phyloP scores from a whole-genome alignment of 192 early-diverging fungal genomes.

The Geranomyces michiganensis region DNA sequence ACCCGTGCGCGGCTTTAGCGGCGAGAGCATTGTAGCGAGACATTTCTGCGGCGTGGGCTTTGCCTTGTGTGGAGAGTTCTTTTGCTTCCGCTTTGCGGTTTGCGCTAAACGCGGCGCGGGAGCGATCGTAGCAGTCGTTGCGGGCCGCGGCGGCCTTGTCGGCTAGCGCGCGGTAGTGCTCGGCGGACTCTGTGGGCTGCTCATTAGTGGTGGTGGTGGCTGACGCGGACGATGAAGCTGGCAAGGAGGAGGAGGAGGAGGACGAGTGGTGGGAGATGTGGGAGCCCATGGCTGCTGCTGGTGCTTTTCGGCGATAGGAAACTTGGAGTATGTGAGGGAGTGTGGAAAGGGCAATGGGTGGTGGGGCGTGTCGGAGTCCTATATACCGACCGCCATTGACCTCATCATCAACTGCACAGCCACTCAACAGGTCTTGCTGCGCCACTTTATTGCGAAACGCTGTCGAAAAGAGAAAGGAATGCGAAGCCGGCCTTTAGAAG shows the following conservation, averaged over 20 bases:
- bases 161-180: slow-evolving; percentile 38
- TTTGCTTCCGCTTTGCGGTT: slow-evolving; percentile 55
- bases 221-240: neutral
- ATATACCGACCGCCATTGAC: too few relatives aligned
- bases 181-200: slow-evolving; percentile 7
- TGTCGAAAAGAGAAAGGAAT: too few relatives aligned
- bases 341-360: too few relatives aligned
- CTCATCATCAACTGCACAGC: too few relatives aligned
- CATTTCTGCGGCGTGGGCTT: slow-evolving; percentile 61
- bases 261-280: slow-evolving; percentile 4
- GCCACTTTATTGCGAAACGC: too few relatives aligned
- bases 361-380: too few relatives aligned
- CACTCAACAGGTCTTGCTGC: too few relatives aligned
- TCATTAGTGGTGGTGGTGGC: neutral
- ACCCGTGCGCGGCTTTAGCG: slow-evolving; percentile 41
- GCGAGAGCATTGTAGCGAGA: slow-evolving; percentile 58
- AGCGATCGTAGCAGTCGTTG: slow-evolving; percentile 49
- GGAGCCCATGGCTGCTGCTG: neutral
- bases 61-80: slow-evolving; percentile 56
- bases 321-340: too few relatives aligned
- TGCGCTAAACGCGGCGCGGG: slow-evolving; percentile 48
- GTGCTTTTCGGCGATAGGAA: too few relatives aligned
- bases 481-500: too few relatives aligned
- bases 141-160: slow-evolving; percentile 51
- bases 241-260: neutral